A percentile compares a stretch with the other conserved stretches of the same genome.
Conservation (phyloP, 2,329 filamentous ascomycete species). For the Epichloe aotearoae region DNA sequence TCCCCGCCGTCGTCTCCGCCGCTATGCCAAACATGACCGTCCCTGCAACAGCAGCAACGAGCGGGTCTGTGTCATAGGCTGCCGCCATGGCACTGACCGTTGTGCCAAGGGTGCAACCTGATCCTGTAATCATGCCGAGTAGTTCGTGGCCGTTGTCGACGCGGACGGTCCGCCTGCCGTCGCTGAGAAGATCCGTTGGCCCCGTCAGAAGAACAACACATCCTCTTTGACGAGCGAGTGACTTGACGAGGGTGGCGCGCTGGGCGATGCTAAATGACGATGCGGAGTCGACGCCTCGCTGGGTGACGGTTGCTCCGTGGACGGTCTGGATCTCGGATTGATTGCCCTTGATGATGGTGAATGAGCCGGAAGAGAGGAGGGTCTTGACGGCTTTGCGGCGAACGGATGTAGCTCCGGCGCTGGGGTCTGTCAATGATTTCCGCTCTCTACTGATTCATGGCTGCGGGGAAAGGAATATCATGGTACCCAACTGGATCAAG, state of each 20-base stretch:
- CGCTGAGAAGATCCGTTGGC: slow-evolving; percentile 60
- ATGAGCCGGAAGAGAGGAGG: slow-evolving; percentile 61
- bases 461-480: background rate
- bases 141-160: slow-evolving; percentile 66
- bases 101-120: slow-evolving; percentile 77
- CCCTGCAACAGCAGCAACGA: slow-evolving; percentile 61
- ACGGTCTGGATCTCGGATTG: slow-evolving; percentile 74
- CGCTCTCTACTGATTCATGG: no score
- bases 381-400: slow-evolving; percentile 57
- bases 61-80: slow-evolving; percentile 44
- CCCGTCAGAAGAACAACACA: slow-evolving; percentile 77
- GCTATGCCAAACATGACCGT: slow-evolving; percentile 64
- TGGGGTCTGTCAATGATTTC: slow-evolving; percentile 11
- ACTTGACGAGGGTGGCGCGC: slow-evolving; percentile 48
- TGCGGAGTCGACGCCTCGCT: slow-evolving; percentile 75
- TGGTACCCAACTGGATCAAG: slow-evolving; percentile 76
- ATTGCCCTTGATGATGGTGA: slow-evolving; percentile 88
- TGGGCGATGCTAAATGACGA: slow-evolving; percentile 41
- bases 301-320: slow-evolving; percentile 39
- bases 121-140: slow-evolving; percentile 60
- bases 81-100: slow-evolving; percentile 65
- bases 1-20: slow-evolving; percentile 55
- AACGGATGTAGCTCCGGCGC: slow-evolving; percentile 65
- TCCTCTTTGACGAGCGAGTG: slow-evolving; percentile 55
- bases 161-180: slow-evolving; percentile 53